These are phyloP conservation scores for Solanum dulcamara DNA, from an alignment of 257 asterid species.

Conservation along the genomic window DNA sequence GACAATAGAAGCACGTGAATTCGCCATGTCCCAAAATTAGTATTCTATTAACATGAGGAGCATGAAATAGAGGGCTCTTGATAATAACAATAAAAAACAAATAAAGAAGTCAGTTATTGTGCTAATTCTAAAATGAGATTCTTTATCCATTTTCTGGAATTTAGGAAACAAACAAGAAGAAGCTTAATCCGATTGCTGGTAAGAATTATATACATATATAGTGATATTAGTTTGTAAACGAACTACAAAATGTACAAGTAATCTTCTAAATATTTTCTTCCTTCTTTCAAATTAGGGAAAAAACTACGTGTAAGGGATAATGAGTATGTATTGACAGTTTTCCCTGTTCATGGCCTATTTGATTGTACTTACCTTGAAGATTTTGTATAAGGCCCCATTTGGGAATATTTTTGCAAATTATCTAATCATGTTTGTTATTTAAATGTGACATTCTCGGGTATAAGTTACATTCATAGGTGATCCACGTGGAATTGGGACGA, in stretches of 20 bases:
- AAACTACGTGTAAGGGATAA: not conserved
- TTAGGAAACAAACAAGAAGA: not conserved
- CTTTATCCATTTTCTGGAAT: not conserved
- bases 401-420: not conserved
- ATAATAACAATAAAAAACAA: not conserved
- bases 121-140: not conserved
- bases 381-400: not conserved
- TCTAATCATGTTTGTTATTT: not conserved
- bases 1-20: not conserved
- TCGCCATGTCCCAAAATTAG: not conserved
- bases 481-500: not conserved
- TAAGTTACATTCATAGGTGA: not conserved
- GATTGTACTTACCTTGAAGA: not conserved
- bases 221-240: not conserved
- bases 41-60: not conserved
- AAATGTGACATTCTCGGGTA: not conserved
- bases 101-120: not conserved
- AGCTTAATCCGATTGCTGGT: not conserved
- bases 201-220: not conserved
- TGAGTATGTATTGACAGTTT: not conserved
- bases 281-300: not conserved
- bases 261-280: not conserved
- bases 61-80: not conserved
- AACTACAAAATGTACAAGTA: not conserved
- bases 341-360: not conserved